A percentile compares a stretch with the other conserved stretches of the same genome.
phyloP scores from a whole-genome alignment of 176 grass and related monocot genomes.

The Tillandsia leiboldiana region DNA sequence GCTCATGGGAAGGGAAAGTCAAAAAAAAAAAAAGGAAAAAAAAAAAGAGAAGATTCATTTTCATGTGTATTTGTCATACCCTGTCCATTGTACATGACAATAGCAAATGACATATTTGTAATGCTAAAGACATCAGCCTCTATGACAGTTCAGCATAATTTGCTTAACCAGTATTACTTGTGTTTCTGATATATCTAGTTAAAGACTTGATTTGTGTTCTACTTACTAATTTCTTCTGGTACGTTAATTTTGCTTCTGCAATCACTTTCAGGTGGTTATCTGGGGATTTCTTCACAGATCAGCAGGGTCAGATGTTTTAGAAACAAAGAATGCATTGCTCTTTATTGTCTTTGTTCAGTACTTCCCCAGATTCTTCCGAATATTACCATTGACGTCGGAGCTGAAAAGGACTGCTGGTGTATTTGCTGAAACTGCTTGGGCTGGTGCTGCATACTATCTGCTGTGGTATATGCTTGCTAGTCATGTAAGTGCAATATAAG shows the following conservation, averaged over 20 bases:
- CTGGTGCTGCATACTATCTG: conserved; percentile 65
- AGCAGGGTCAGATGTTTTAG: conserved; percentile 31
- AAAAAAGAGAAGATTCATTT: no score
- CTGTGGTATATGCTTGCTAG: conserved; percentile 77
- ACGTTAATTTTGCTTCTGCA: neutral
- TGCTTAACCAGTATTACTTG: no score
- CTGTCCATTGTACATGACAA: no score
- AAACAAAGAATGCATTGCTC: conserved; percentile 51
- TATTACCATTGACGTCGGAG: conserved; percentile 61
- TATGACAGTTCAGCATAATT: no score
- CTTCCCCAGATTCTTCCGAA: conserved; percentile 46
- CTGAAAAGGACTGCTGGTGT: conserved; percentile 61
- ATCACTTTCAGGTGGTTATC: conserved; percentile 27
- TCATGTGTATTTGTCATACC: no score
- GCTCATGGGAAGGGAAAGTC: neutral
- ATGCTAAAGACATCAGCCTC: no score
- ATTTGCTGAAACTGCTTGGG: conserved; percentile 64
- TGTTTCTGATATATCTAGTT: neutral
- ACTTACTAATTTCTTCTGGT: neutral
- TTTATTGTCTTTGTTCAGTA: conserved; percentile 52
- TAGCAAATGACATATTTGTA: no score
- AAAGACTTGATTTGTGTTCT: neutral
- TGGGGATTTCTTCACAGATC: conserved; percentile 42
- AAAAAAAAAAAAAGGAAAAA: no score
- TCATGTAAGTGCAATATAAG: conserved; percentile 42